phyloP scores from a whole-genome alignment of 2,329 filamentous ascomycete species.

The Pseudogymnoascus sp. region DNA sequence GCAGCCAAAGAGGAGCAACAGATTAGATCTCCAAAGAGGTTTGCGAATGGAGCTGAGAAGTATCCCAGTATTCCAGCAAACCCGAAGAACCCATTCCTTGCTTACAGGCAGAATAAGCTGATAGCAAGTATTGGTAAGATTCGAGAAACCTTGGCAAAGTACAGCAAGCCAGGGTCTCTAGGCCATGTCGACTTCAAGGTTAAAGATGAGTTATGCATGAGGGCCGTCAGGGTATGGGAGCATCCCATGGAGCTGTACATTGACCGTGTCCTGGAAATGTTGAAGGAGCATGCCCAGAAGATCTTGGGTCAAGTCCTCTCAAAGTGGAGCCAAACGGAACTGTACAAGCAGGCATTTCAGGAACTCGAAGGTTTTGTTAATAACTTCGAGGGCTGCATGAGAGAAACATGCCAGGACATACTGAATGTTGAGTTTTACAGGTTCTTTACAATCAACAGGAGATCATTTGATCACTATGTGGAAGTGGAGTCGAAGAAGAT shows the following conservation, averaged over 20 bases:
- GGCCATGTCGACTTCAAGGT: conserved; percentile 53
- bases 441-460: conserved; percentile 51
- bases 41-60: background rate
- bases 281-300: conserved; percentile 33
- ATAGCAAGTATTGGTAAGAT: conserved; percentile 34
- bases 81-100: background rate
- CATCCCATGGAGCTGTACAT: conserved; percentile 41
- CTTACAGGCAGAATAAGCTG: background rate
- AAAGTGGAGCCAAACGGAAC: conserved; percentile 40
- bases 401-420: conserved; percentile 34
- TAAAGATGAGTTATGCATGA: conserved; percentile 49
- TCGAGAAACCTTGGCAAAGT: conserved; percentile 45
- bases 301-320: conserved; percentile 42
- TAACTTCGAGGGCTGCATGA: conserved; percentile 10
- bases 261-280: conserved; percentile 38
- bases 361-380: conserved; percentile 28
- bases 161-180: conserved; percentile 50
- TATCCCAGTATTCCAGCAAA: background rate
- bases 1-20: background rate
- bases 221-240: conserved; percentile 54
- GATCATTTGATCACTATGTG: conserved; percentile 40
- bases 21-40: background rate
- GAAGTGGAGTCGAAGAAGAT: conserved; percentile 41
- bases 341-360: conserved; percentile 42
- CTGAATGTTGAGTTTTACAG: conserved; percentile 47